Evolutionary conservation across 1,139 yeast species (phyloP), one percentile per base, ranked within the genome.

Genomic region (Eremothecium cymbalariae): DNA sequence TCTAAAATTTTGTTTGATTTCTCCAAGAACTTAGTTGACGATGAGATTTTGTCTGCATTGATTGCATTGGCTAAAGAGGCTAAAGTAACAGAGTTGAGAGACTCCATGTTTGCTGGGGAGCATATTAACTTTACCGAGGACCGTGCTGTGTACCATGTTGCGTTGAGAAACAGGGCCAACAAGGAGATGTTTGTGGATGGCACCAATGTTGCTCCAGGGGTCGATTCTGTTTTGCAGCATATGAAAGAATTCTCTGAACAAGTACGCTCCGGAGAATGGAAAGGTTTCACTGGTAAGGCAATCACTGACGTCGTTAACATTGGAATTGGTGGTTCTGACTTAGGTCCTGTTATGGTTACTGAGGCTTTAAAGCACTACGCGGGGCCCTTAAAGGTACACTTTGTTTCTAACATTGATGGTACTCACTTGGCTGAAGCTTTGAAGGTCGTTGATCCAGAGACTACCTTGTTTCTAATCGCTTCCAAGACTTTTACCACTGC

Each of bases 401-500:
- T 86, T 63, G 97, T 90, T 42, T 88, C 97, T 51, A 90, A 90
- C 74, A 90, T 90, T 57, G 98, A 90, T 59, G 98, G 98, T 60
- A 90, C 98, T 41, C 95, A 88, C 66, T 72, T 88, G 60, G 90
- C 95, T 46, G 98, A 90, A 70, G 74, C 84, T 40, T 68, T 90
- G 60, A 83, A 82, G 64, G 59, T 59, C 34, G 71, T 83, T 53
- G 65, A 83, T 60, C 82, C 90, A 38, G 98, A 90, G 65, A 83
- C 97, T 41, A 90, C 98, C 25, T 71, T 90, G 62, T 90, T 90
- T 65, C 71, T 88, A 65, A 70, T 90, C 59, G 98, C 98, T 36
- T 86, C 97, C 48, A 90, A 90, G 77, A 90, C 98, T 43, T 90
- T 90, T 73, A 90, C 98, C 56, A 90, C 98, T 45, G 97, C 97